Evolutionary conservation across 2,329 filamentous ascomycete genomes (phyloP).

Genomic region (Pseudopithomyces maydicus): DNA sequence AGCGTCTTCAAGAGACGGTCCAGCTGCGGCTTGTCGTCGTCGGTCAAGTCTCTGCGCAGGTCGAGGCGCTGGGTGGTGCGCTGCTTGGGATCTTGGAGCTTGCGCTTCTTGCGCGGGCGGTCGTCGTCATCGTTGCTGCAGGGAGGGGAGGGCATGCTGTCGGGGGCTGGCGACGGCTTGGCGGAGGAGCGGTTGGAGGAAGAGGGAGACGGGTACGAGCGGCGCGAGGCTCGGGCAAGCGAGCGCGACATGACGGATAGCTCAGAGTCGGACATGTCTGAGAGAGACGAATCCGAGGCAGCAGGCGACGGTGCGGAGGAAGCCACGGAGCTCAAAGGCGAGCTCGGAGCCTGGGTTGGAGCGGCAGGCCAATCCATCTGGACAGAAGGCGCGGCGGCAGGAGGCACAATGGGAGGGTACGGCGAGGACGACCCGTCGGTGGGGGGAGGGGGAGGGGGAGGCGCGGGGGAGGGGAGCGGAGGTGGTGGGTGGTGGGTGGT

Average conservation of each 20-base stretch:
- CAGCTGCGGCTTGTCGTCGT: conserved; percentile 66
- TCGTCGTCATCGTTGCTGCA: conserved; percentile 64
- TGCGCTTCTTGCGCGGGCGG: conserved; percentile 77
- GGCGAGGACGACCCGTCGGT: not conserved
- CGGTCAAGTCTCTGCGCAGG: conserved; percentile 61
- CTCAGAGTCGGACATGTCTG: conserved; percentile 30
- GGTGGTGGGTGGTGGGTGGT: not conserved
- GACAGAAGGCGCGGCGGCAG: conserved; percentile 10
- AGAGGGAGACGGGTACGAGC: conserved; percentile 45
- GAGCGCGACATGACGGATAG: conserved; percentile 37
- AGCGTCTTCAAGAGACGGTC: conserved; percentile 74
- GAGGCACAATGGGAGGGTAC: not conserved
- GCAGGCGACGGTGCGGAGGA: conserved; percentile 37
- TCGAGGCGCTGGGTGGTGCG: conserved; percentile 85
- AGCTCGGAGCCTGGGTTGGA: conserved; percentile 35
- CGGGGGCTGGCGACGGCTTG: conserved; percentile 52
- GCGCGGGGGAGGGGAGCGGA: not conserved
- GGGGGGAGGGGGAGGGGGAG: not conserved
- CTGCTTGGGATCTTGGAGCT: conserved; percentile 60
- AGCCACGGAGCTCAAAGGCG: conserved; percentile 47
- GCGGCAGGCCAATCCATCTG: conserved; percentile 6
- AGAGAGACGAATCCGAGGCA: conserved; percentile 41
- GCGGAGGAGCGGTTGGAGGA: conserved; percentile 54
- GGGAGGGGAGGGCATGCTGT: conserved; percentile 50
- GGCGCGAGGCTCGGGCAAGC: conserved; percentile 24